These are phyloP conservation scores for Massariosphaeria phaeospora DNA, from an alignment of 495 filamentous ascomycete genomes.

Conservation along the genomic window DNA sequence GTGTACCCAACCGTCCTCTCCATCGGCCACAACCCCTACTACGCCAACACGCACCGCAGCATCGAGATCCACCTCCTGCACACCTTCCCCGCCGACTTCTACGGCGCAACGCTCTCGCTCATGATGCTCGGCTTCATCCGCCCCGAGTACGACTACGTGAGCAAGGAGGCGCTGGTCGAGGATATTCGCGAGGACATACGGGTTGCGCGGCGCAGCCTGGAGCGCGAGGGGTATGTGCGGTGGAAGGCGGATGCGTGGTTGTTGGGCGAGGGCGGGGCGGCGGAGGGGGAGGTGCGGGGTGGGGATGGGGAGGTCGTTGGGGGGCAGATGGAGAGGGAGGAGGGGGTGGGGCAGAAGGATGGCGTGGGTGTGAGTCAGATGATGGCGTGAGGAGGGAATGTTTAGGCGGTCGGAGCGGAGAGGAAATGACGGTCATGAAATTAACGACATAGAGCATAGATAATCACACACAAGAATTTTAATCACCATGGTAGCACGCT, in stretches of 20 bases:
- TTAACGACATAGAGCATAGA: too few species aligned
- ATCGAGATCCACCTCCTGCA: constrained; percentile 88
- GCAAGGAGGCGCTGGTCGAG: constrained; percentile 71
- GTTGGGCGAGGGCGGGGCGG: constrained; percentile 25
- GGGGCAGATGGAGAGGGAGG: not conserved
- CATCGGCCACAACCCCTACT: constrained; percentile 45
- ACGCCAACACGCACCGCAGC: constrained; percentile 15
- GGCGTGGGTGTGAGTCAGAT: constrained; percentile 23
- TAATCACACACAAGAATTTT: too few species aligned
- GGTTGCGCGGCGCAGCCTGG: constrained; percentile 70
- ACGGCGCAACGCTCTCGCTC: constrained; percentile 70
- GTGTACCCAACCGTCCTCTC: constrained; percentile 87
- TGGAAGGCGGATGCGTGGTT: constrained; percentile 50
- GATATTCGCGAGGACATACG: constrained; percentile 87
- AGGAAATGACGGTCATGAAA: too few species aligned
- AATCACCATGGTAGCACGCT: too few species aligned
- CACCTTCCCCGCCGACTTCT: constrained; percentile 71
- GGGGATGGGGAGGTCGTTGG: not conserved
- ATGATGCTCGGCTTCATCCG: constrained; percentile 81
- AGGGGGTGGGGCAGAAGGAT: constrained; percentile 19
- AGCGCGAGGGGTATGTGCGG: constrained; percentile 58
- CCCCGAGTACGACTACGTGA: constrained; percentile 81
- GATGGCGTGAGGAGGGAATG: not conserved
- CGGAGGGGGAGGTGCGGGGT: not conserved
- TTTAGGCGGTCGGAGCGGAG: not conserved